Evolutionary conservation across 1,139 yeast species (phyloP), one percentile per base, ranked within the genome.

Genomic region (Geotrichum citri-aurantii): DNA sequence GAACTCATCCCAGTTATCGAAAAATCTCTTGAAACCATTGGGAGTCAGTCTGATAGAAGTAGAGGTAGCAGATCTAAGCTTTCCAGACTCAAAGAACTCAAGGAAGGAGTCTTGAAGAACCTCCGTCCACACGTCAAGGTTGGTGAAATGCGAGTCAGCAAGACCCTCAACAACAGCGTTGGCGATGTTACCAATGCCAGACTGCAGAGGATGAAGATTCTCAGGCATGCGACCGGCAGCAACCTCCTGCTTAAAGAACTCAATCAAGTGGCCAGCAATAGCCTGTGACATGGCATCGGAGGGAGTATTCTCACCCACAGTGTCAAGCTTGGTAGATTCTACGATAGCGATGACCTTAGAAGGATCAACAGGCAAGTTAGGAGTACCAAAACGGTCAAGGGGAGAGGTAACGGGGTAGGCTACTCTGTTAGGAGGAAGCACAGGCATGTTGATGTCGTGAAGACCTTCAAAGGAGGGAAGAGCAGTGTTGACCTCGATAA

Each of bases 151-250:
- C 8, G 97, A 91, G 57, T 79, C 81, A 33, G 97, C 93, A 65
- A 93, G 82, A 57, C 98, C 99, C 73, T 90, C 97, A 68, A 93
- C 95, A 64, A 93, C 96, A 44, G 98, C 98, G 72, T 93, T 93
- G 67, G 98, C 98, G 74, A 93, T 92, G 76, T 93, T 93, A 74
- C 99, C 99, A 69, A 93, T 93, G 74, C 99, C 99, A 50, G 96
- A 88, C 79, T 93, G 99, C 70, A 93, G 79, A 61, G 99, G 99
- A 70, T 87, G 95, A 74, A 93, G 81, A 77, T 90, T 92, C 64
- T 82, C 88, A 50, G 99, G 99, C 75, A 93, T 76, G 77, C 99
- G 86, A 64, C 98, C 98, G 57, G 75, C 76, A 67, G 81, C 83
- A 62, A 93, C 98, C 76, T 93, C 99, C 65, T 88, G 84, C 74